A percentile compares a stretch with the other conserved stretches of the same genome.
Evolutionary conservation across 257 asterid genomes (phyloP).

Genomic region (Scutellaria baicalensis): DNA sequence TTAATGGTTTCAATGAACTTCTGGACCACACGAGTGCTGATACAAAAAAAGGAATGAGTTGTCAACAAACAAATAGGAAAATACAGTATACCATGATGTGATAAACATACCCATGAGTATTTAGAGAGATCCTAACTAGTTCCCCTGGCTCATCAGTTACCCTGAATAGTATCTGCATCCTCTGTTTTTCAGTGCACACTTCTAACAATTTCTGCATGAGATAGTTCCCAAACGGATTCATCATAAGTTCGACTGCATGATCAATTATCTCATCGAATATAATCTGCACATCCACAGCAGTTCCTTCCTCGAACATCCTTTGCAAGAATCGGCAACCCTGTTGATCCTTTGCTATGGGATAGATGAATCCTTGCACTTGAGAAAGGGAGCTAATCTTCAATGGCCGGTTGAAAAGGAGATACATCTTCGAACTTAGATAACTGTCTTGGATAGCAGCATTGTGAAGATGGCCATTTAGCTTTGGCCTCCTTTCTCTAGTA

Average conservation of each 20-base stretch:
- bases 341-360: conserved; percentile 73
- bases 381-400: conserved; percentile 44
- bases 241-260: conserved; percentile 82
- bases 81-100: neutral
- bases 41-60: conserved; percentile 2
- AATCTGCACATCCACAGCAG: conserved; percentile 52
- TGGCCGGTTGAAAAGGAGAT: conserved; percentile 27
- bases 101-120: conserved; percentile 74
- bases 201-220: conserved; percentile 90
- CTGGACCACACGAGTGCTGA: conserved; percentile 95
- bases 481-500: conserved; percentile 29
- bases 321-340: conserved; percentile 92
- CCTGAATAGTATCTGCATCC: conserved; percentile 59
- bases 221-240: conserved; percentile 91
- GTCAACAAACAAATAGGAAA: neutral
- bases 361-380: conserved; percentile 49
- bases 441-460: conserved; percentile 22
- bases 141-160: conserved; percentile 69
- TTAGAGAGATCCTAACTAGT: conserved; percentile 77
- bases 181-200: conserved; percentile 85
- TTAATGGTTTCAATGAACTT: conserved; percentile 86
- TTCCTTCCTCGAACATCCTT: conserved; percentile 77
- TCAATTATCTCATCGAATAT: conserved; percentile 67
- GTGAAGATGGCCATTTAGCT: conserved; percentile 20
- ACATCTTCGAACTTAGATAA: conserved; percentile 17